Evolutionary conservation across 225 moss, liverwort and hornwort genomes (phyloP).

Genomic region (Ulota crispa): DNA sequence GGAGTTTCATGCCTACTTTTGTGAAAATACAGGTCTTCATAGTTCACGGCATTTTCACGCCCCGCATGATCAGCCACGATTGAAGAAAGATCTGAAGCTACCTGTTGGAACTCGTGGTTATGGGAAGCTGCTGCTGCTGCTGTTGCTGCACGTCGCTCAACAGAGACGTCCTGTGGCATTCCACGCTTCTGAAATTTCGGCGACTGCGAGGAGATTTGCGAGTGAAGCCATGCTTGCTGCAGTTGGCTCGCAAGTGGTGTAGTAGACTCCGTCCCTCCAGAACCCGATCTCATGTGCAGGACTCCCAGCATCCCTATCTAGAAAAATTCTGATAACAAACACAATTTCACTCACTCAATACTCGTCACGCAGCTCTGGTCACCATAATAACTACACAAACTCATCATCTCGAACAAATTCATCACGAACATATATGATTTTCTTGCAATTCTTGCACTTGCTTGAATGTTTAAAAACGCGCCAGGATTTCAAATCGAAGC

Average conservation of each 20-base stretch:
- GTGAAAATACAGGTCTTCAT: slow-evolving; percentile 39
- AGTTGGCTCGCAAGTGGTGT: slow-evolving; percentile 41
- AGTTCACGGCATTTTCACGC: slow-evolving; percentile 3
- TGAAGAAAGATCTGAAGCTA: slow-evolving; percentile 34
- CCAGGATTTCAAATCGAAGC: no score
- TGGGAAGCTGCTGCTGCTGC: neutral
- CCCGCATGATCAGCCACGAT: slow-evolving; percentile 34
- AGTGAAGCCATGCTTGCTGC: slow-evolving; percentile 57
- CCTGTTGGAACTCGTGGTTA: slow-evolving; percentile 23
- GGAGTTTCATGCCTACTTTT: slow-evolving; percentile 37
- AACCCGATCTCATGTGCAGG: slow-evolving; percentile 24
- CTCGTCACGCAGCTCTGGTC: neutral
- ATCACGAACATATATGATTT: no score
- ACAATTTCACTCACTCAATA: neutral
- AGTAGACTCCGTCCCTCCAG: slow-evolving; percentile 21
- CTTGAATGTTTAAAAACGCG: no score
- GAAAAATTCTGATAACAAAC: neutral
- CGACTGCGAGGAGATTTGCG: slow-evolving; percentile 35
- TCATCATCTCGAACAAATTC: no score
- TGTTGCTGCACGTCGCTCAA: neutral
- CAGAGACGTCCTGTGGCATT: slow-evolving; percentile 13
- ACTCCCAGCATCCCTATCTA: slow-evolving; percentile 43
- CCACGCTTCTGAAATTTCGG: slow-evolving; percentile 42
- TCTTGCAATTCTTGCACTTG: no score
- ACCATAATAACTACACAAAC: neutral